Evolutionary conservation across 1,284 basidiomycete species (phyloP).

Genomic region (Clitocybe nebularis): DNA sequence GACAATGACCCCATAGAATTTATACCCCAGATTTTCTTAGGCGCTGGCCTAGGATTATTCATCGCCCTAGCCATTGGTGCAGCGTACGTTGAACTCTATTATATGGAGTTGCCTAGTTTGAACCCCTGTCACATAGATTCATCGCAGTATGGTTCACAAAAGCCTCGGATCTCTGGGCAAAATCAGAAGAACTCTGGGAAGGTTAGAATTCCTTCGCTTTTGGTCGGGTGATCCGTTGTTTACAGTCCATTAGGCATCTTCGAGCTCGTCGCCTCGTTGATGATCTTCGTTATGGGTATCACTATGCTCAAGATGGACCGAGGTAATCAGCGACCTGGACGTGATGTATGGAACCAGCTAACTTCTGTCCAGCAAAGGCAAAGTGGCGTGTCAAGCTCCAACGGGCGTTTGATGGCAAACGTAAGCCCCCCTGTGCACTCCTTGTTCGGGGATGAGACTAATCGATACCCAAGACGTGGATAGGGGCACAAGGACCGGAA

Average conservation of each 20-base stretch:
- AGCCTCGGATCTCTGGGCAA: conserved; percentile 67
- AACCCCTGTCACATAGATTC: conserved; percentile 37
- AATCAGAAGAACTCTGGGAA: conserved; percentile 76
- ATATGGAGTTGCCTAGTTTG: not conserved
- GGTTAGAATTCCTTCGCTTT: too few relatives aligned
- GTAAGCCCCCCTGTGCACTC: conserved; percentile 26
- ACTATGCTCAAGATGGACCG: conserved; percentile 73
- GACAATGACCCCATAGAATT: not conserved
- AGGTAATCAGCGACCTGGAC: conserved; percentile 21
- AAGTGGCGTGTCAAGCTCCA: conserved; percentile 90
- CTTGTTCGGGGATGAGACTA: not conserved
- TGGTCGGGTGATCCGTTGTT: too few relatives aligned
- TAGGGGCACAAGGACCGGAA: conserved; percentile 48
- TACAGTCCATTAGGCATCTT: conserved; percentile 68
- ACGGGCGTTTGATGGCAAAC: conserved; percentile 65
- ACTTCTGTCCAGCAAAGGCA: conserved; percentile 52
- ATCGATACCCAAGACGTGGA: conserved; percentile 42
- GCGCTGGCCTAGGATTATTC: conserved; percentile 72
- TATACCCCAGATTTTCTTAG: conserved; percentile 68
- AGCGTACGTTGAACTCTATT: conserved; percentile 32
- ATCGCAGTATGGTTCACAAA: conserved; percentile 81
- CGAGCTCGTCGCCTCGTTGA: conserved; percentile 72
- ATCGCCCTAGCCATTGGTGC: conserved; percentile 76
- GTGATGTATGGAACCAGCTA: not conserved
- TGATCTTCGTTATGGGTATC: conserved; percentile 82